phyloP scores from a whole-genome alignment of 1,139 yeast species.

The Sugiyamaella xylanicola region DNA sequence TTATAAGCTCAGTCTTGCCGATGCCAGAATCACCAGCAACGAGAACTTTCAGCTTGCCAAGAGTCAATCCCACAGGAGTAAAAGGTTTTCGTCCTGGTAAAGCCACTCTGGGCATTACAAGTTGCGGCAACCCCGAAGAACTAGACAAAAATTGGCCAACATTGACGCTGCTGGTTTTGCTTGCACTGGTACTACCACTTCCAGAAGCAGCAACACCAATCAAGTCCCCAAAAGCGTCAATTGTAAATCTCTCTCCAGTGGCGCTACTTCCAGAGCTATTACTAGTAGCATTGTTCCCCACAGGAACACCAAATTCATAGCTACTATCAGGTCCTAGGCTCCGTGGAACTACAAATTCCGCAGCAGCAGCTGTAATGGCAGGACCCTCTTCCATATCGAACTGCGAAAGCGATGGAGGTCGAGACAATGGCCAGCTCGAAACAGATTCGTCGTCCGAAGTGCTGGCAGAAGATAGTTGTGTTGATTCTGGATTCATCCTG shows the following conservation, averaged over 20 bases:
- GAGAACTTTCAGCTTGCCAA: constrained; percentile 36
- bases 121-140: constrained; percentile 20
- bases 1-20: constrained; percentile 36
- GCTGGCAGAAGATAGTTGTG: constrained; percentile 16
- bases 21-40: constrained; percentile 36
- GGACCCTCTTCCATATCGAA: constrained; percentile 16
- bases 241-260: neutral
- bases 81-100: constrained; percentile 36
- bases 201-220: neutral
- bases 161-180: too few relatives aligned
- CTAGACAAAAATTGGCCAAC: too few relatives aligned
- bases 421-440: constrained; percentile 24
- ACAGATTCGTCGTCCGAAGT: constrained; percentile 22
- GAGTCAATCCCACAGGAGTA: constrained; percentile 32
- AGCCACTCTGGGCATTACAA: constrained; percentile 36
- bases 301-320: neutral
- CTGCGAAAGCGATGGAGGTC: constrained; percentile 24
- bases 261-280: too few relatives aligned
- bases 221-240: neutral
- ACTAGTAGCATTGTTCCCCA: too few relatives aligned
- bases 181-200: neutral
- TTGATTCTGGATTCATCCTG: neutral
- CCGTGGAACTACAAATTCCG: neutral
- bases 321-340: neutral
- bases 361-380: neutral